These are phyloP conservation scores for Clonostachys chloroleuca DNA, from an alignment of 2,329 filamentous ascomycete species.

Conservation along the genomic window DNA sequence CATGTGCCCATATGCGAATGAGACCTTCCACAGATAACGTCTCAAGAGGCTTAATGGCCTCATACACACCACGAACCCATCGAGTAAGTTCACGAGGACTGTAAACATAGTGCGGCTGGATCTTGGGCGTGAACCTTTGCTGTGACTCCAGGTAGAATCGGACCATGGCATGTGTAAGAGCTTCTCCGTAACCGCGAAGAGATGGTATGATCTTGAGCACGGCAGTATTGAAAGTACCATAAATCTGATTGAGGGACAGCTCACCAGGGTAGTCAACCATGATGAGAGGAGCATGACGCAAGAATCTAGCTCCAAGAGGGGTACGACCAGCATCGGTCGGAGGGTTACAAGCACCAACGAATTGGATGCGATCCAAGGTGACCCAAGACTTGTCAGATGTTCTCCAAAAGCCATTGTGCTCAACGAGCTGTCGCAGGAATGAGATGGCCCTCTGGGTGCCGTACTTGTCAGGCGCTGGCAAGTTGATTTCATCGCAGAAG, in stretches of 20 bases:
- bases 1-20: conserved; percentile 96
- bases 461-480: conserved; percentile 96
- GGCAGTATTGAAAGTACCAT: conserved; percentile 95
- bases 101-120: conserved; percentile 98
- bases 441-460: conserved; percentile 96
- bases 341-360: conserved; percentile 97
- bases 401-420: conserved; percentile 99
- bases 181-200: conserved; percentile 90
- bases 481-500: conserved; percentile 99
- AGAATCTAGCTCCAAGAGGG: conserved; percentile 85
- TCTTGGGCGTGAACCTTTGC: conserved; percentile 88
- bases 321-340: conserved; percentile 97
- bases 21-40: conserved; percentile 84
- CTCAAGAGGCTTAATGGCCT: conserved; percentile 91
- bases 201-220: conserved; percentile 95
- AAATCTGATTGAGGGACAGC: conserved; percentile 91
- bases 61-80: conserved; percentile 96
- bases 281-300: conserved; percentile 94
- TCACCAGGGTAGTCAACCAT: conserved; percentile 99
- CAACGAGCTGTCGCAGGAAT: conserved; percentile 93
- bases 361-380: conserved; percentile 94
- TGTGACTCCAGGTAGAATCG: conserved; percentile 94
- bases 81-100: conserved; percentile 96
- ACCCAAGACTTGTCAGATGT: conserved; percentile 98
- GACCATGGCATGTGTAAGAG: conserved; percentile 96